Percentiles rank a stretch among this genome's conserved stretches.
Evolutionary conservation across 805 yeast species (phyloP).

Genomic region (Monosporozyma aerobia): DNA sequence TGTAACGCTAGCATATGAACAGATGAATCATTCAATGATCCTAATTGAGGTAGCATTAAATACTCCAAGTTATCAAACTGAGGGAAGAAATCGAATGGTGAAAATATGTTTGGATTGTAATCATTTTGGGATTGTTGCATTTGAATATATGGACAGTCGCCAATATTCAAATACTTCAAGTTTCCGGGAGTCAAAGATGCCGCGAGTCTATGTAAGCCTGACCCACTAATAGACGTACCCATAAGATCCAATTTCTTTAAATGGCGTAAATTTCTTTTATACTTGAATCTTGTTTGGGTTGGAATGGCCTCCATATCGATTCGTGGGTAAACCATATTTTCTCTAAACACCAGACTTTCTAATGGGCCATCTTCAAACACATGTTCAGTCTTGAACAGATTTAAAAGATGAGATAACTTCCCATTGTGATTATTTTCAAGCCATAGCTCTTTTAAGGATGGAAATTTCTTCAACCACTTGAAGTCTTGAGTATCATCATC

Average conservation of each 20-base stretch:
- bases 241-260: slow-evolving; percentile 20
- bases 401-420: slow-evolving; percentile 13
- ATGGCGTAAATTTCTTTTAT: slow-evolving; percentile 11
- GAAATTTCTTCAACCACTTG: slow-evolving; percentile 20
- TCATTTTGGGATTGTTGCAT: neutral
- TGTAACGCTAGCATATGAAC: slow-evolving; percentile 12
- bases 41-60: slow-evolving; percentile 20
- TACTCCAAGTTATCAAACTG: slow-evolving; percentile 14
- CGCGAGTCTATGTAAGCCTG: slow-evolving; percentile 13
- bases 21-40: slow-evolving; percentile 16
- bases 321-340: slow-evolving; percentile 9
- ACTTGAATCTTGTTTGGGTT: neutral
- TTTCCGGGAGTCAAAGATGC: slow-evolving; percentile 7
- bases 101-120: neutral
- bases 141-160: slow-evolving; percentile 21
- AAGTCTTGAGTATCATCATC: slow-evolving; percentile 5
- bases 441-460: slow-evolving; percentile 20
- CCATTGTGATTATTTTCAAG: slow-evolving; percentile 23
- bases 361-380: slow-evolving; percentile 10
- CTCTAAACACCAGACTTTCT: slow-evolving; percentile 23
- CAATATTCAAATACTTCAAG: slow-evolving; percentile 19
- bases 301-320: slow-evolving; percentile 12
- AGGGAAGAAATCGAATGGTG: slow-evolving; percentile 10
- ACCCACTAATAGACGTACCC: slow-evolving; percentile 25
- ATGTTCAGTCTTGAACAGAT: slow-evolving; percentile 8